phyloP scores from a whole-genome alignment of 2,329 filamentous ascomycete species.

The Cadophora gregata region DNA sequence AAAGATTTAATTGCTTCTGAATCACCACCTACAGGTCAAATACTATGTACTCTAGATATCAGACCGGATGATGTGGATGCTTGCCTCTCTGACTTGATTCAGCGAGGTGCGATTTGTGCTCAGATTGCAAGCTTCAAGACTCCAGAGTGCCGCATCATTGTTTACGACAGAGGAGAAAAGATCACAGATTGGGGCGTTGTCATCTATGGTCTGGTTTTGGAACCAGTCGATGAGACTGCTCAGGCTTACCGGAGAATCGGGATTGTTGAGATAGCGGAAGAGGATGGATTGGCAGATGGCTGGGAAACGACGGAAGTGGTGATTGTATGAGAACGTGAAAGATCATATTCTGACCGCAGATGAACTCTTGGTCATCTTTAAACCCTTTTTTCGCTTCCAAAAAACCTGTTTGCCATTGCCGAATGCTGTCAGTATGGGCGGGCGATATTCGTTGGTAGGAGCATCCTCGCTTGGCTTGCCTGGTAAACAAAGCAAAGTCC shows the following conservation, averaged over 20 bases:
- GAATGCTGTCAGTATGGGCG: too few relatives aligned
- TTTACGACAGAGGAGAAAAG: background rate
- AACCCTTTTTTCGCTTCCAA: too few relatives aligned
- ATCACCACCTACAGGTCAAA: background rate
- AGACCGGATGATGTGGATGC: background rate
- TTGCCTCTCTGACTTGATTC: background rate
- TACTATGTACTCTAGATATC: constrained; percentile 17
- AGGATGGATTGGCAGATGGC: constrained; percentile 15
- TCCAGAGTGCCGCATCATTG: background rate
- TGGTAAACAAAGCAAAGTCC: too few relatives aligned
- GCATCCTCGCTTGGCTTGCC: too few relatives aligned
- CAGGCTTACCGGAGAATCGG: constrained; percentile 18
- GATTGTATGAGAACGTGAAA: constrained; percentile 11
- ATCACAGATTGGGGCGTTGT: background rate
- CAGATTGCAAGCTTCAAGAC: constrained; percentile 17
- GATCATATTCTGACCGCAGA: too few relatives aligned
- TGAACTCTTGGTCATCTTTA: too few relatives aligned
- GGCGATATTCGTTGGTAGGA: too few relatives aligned
- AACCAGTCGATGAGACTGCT: background rate
- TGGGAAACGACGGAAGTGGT: constrained; percentile 12
- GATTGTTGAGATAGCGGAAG: constrained; percentile 17
- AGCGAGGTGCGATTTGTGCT: constrained; percentile 1
- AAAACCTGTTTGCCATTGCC: too few relatives aligned
- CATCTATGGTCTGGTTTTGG: constrained; percentile 4
- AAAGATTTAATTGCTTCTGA: background rate